Base-by-base conservation (phyloP, 2,329 filamentous ascomycete genomes). In the Fusarium ramigenum region DNA sequence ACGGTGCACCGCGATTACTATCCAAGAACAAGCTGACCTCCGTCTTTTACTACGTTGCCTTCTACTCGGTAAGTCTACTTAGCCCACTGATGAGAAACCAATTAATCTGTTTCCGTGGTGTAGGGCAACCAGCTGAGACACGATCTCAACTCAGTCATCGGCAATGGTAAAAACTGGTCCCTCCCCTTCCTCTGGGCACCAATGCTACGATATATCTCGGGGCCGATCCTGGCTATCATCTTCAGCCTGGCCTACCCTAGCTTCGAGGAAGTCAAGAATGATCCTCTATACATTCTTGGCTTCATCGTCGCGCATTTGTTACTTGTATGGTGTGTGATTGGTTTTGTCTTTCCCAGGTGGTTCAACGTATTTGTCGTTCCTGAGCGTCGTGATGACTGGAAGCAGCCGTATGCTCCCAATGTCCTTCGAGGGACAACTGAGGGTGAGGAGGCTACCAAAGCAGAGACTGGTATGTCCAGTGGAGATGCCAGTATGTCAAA, bases 101-200 rank as follows among this genome's bases (percentile, higher is more conserved):
- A 4, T 36, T 25, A 23, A 37, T 21, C 1, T 9, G 3, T 37
- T 1, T 15, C 1, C 14, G 9, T 10, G 9, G 1, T 30, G 0
- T 5, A 63, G 42, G 32, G 40, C 9, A 63, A 36, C 23, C 32
- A 52, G 0, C 37, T 28, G 2, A 10, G 44, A 4, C 9, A 28
- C 3, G 32, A 52, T 28, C 14, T 63, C 12, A 42, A 64, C 14
- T 5, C 30, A 5, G 58, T 39, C 4, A 25, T 53, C 0, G 25
- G 23, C 19, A 39, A 46, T 4, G 57, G 57, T 5, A 52, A 37
- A 12, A 60, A 47, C 7, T 64, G 30, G 37, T 42, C 40, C 11
- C 34, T 39, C 11, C 54, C 21, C 3, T 21, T 14, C 7, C 23
- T 25, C 37, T 63, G 25, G 61, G 44, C n/a, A 1, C 60, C 9